These are phyloP conservation scores for Davidsoniella virescens DNA, from an alignment of 2,329 filamentous ascomycete genomes.

Conservation along the genomic window DNA sequence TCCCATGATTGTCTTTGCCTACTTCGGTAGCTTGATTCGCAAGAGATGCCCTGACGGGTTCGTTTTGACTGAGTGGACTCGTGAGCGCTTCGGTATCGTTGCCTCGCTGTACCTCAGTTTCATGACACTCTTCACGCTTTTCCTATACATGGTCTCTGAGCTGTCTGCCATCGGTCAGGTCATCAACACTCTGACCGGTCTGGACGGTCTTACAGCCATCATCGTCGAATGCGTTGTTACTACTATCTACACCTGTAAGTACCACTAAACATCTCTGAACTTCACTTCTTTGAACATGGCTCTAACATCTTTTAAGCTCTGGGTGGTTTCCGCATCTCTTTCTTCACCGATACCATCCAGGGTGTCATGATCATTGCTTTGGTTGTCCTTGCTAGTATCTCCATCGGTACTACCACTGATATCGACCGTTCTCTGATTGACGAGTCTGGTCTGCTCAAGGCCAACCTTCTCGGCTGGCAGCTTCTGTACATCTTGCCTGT, in stretches of 20 bases:
- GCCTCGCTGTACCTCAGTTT: constrained; percentile 60
- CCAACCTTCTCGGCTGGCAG: constrained; percentile 65
- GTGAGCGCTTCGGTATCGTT: constrained; percentile 56
- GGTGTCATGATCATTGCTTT: constrained; percentile 61
- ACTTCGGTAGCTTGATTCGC: constrained; percentile 60
- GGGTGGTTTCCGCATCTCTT: constrained; percentile 70
- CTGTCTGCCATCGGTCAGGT: constrained; percentile 70
- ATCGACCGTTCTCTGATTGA: constrained; percentile 54
- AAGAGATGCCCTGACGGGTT: constrained; percentile 70
- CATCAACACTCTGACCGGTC: constrained; percentile 53
- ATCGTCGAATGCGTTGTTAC: constrained; percentile 66
- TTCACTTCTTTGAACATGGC: neutral
- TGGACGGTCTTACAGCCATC: constrained; percentile 57
- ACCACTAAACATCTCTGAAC: neutral
- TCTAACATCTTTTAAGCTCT: constrained; percentile 35
- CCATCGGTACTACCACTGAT: constrained; percentile 59
- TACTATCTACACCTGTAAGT: constrained; percentile 65
- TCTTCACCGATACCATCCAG: constrained; percentile 70
- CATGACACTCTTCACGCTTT: constrained; percentile 65
- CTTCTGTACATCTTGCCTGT: constrained; percentile 71
- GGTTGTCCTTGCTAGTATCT: constrained; percentile 59
- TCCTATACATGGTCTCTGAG: constrained; percentile 77
- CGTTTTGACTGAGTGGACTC: constrained; percentile 70
- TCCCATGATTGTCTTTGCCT: constrained; percentile 59
- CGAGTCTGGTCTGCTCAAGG: constrained; percentile 50